A percentile compares a stretch with the other conserved stretches of the same genome.
These are phyloP conservation scores for Pleurostoma richardsiae DNA, from an alignment of 2,329 filamentous ascomycete species.

Conservation along the genomic window DNA sequence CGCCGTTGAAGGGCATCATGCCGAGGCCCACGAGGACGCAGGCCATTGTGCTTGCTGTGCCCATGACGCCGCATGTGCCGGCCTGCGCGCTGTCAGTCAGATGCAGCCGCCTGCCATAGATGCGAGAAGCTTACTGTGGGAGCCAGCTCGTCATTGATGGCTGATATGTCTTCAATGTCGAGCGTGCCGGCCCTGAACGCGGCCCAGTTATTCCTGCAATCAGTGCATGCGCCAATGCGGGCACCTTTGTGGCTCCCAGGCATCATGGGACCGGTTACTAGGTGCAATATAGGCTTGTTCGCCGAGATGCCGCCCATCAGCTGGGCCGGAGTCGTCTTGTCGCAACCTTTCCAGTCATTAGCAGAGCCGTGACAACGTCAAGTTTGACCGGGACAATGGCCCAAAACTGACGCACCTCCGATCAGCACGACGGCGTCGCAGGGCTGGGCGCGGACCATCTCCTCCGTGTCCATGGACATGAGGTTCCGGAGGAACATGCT, in stretches of 20 bases:
- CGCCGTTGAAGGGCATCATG: slow-evolving; percentile 72
- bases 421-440: slow-evolving; percentile 64
- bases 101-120: too few relatives aligned
- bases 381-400: too few relatives aligned
- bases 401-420: slow-evolving; percentile 42
- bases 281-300: slow-evolving; percentile 64
- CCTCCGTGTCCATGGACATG: slow-evolving; percentile 77
- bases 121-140: slow-evolving; percentile 38
- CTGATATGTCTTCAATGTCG: slow-evolving; percentile 67
- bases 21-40: slow-evolving; percentile 78
- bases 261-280: slow-evolving; percentile 73
- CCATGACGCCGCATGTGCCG: slow-evolving; percentile 88
- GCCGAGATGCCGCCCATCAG: slow-evolving; percentile 72
- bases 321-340: slow-evolving; percentile 70
- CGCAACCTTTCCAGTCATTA: slow-evolving; percentile 47
- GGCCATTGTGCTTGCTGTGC: slow-evolving; percentile 86
- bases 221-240: slow-evolving; percentile 68
- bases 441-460: slow-evolving; percentile 70
- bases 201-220: slow-evolving; percentile 72
- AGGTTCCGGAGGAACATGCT: slow-evolving; percentile 72
- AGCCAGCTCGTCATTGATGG: slow-evolving; percentile 67
- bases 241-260: slow-evolving; percentile 61
- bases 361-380: neutral
- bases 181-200: slow-evolving; percentile 59
- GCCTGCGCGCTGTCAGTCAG: slow-evolving; percentile 28